These are phyloP conservation scores for Pyropia haitanensis DNA, from an alignment of 23 red algal species.

Conservation along the genomic window DNA sequence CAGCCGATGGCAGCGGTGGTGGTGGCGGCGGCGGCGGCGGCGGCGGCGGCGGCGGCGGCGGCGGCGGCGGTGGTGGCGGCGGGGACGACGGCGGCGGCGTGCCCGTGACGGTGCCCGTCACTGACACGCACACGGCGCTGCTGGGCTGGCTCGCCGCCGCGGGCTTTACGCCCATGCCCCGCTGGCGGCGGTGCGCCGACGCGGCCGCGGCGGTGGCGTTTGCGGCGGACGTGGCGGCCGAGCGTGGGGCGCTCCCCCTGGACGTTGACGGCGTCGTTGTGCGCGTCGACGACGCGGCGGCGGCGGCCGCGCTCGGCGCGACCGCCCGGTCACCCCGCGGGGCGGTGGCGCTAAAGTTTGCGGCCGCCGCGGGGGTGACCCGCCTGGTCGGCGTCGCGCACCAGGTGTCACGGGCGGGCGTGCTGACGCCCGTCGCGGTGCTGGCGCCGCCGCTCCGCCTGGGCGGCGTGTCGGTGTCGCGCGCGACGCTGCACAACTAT, in stretches of 20 bases:
- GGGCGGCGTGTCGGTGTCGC: constrained; percentile 47
- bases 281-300: constrained; percentile 36
- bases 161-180: constrained; percentile 52
- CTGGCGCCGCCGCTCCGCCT: constrained; percentile 37
- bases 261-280: constrained; percentile 61
- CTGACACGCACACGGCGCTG: constrained; percentile 21
- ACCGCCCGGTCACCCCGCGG: constrained; percentile 50
- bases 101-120: not conserved
- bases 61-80: no score
- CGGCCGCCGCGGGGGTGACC: constrained; percentile 25
- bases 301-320: constrained; percentile 21
- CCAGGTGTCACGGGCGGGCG: constrained; percentile 61
- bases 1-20: no score
- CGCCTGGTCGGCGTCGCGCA: constrained; percentile 34
- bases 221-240: constrained; percentile 32
- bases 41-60: no score
- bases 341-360: constrained; percentile 63
- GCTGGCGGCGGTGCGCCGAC: constrained; percentile 5
- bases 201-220: constrained; percentile 14
- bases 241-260: constrained; percentile 14
- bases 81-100: no score
- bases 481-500: constrained; percentile 78
- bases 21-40: no score
- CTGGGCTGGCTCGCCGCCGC: constrained; percentile 16
- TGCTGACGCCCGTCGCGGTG: constrained; percentile 73